These are phyloP conservation scores for Candida orba DNA, from an alignment of 805 yeast genomes.

Conservation along the genomic window DNA sequence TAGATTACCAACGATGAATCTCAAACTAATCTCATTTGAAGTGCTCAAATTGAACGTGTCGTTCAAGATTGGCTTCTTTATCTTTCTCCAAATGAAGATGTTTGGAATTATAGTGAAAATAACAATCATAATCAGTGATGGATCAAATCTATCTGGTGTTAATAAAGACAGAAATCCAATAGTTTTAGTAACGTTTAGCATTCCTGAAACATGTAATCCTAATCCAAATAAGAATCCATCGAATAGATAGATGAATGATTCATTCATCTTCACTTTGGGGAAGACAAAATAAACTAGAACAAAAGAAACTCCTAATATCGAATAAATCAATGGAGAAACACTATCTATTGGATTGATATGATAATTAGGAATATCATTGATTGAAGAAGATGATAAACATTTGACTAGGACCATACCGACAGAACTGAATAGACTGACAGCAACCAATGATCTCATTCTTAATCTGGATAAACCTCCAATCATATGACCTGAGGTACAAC, in stretches of 20 bases:
- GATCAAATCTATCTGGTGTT: constrained; percentile 34
- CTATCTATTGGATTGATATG: not conserved
- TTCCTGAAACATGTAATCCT: constrained; percentile 41
- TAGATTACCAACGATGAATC: constrained; percentile 35
- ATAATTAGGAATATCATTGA: constrained; percentile 1
- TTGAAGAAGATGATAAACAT: not conserved
- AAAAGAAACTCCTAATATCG: not conserved
- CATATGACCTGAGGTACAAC: constrained; percentile 54
- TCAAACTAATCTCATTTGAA: constrained; percentile 19
- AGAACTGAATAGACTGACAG: constrained; percentile 32
- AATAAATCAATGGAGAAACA: not conserved
- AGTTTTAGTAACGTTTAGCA: constrained; percentile 37
- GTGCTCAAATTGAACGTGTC: constrained; percentile 21
- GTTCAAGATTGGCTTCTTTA: constrained; percentile 18
- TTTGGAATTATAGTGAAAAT: constrained; percentile 40
- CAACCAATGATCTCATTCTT: constrained; percentile 37
- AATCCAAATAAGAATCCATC: constrained; percentile 35
- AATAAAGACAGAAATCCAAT: constrained; percentile 38
- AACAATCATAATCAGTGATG: constrained; percentile 38
- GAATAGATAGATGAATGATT: constrained; percentile 13
- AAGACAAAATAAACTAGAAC: constrained; percentile 2
- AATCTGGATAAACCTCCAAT: constrained; percentile 41
- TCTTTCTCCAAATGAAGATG: constrained; percentile 28
- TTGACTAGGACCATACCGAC: constrained; percentile 23
- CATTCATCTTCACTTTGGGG: not conserved